phyloP scores from a whole-genome alignment of 441 rosid species.

The Pelargonium fulgidum region DNA sequence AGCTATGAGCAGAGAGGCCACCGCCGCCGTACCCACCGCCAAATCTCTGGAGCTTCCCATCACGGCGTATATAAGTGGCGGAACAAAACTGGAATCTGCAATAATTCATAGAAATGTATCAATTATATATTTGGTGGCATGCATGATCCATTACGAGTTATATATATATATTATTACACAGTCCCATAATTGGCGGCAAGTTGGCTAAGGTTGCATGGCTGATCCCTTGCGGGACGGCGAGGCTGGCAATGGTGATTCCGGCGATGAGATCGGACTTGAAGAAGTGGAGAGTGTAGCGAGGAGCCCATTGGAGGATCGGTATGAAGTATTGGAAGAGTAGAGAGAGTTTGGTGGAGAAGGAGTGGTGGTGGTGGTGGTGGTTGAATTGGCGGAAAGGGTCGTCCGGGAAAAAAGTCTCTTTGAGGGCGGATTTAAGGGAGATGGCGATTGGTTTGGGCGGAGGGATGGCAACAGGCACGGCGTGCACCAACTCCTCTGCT shows the following conservation, averaged over 20 bases:
- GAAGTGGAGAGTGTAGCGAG: conserved; percentile 38
- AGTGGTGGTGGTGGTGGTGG: conserved; percentile 20
- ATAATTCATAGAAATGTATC: conserved; percentile 14
- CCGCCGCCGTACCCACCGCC: conserved; percentile 81
- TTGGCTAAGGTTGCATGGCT: conserved; percentile 78
- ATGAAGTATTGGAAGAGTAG: conserved; percentile 55
- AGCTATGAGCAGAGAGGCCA: conserved; percentile 54
- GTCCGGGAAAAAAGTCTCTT: conserved; percentile 75
- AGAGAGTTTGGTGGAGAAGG: no score
- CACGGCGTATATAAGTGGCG: conserved; percentile 66
- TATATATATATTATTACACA: conserved; percentile 40
- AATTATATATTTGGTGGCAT: no score
- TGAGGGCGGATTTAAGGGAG: conserved; percentile 39
- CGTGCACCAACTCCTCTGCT: no score
- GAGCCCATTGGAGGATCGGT: conserved; percentile 74
- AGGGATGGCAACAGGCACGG: conserved; percentile 26
- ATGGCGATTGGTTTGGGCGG: conserved; percentile 42
- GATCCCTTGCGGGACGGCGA: conserved; percentile 92
- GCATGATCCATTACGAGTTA: no score
- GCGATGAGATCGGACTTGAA: conserved; percentile 64
- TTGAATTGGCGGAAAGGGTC: conserved; percentile 58
- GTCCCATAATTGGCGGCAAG: conserved; percentile 79
- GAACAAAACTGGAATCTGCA: conserved; percentile 79
- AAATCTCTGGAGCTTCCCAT: conserved; percentile 76
- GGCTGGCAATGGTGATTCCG: conserved; percentile 79